phyloP scores from a whole-genome alignment of 2,329 filamentous ascomycete species.

The Cryphonectria naterciae region DNA sequence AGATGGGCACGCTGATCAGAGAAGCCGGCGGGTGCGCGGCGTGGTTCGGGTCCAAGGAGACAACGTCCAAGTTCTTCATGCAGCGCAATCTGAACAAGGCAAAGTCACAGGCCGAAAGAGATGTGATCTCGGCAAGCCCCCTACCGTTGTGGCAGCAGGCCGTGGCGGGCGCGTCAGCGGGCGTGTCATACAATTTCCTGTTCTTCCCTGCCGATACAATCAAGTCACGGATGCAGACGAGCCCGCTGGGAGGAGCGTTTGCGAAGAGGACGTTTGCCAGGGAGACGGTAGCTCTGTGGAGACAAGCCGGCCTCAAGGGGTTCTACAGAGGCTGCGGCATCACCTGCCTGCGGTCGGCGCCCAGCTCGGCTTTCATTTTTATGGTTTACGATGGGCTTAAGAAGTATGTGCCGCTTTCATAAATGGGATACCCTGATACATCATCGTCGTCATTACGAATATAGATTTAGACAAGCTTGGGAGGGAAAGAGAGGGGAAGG shows the following conservation, averaged over 20 bases:
- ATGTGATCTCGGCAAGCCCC: conserved; percentile 50
- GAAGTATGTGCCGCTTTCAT: conserved; percentile 61
- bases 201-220: conserved; percentile 98
- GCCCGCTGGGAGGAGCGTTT: conserved; percentile 61
- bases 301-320: conserved; percentile 77
- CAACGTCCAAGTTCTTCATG: conserved; percentile 72
- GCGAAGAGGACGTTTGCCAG: conserved; percentile 70
- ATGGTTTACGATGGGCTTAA: conserved; percentile 91
- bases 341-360: conserved; percentile 83
- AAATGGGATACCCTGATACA: conserved; percentile 23
- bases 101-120: conserved; percentile 45
- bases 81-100: conserved; percentile 53
- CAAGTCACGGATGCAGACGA: conserved; percentile 96
- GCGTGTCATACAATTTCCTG: conserved; percentile 93
- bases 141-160: conserved; percentile 87
- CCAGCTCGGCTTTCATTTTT: conserved; percentile 98
- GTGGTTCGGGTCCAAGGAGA: conserved; percentile 94
- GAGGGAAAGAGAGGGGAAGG: background rate
- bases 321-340: conserved; percentile 95
- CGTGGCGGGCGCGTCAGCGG: conserved; percentile 81
- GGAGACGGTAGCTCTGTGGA: conserved; percentile 77
- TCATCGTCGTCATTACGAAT: background rate
- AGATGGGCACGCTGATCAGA: conserved; percentile 88
- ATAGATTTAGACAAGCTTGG: conserved; percentile 28
- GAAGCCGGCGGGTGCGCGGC: conserved; percentile 92